Conservation (phyloP, 2,329 filamentous ascomycete species). For the Colletotrichum sp. region DNA sequence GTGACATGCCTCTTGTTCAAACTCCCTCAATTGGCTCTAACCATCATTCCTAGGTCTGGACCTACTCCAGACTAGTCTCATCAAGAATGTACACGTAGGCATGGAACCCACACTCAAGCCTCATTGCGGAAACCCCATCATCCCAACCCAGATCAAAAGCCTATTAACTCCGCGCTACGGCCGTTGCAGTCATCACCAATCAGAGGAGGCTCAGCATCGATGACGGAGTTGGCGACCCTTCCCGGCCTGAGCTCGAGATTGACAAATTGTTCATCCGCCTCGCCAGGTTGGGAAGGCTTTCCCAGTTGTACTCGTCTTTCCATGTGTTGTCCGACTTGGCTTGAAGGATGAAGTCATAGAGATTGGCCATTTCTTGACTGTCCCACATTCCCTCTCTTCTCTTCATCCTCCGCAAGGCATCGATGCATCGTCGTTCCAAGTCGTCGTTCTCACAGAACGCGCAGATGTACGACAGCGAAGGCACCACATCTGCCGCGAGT, state of each 20-base stretch:
- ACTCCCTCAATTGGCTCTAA: not conserved
- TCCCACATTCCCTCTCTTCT: slow-evolving; percentile 23
- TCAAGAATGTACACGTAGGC: not conserved
- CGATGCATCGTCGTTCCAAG: slow-evolving; percentile 12
- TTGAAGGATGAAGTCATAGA: not conserved
- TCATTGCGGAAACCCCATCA: not conserved
- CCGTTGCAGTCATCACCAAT: not conserved
- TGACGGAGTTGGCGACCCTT: not conserved
- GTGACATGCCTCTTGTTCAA: not conserved
- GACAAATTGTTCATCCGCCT: slow-evolving; percentile 1
- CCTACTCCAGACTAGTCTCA: not conserved
- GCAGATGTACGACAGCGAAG: slow-evolving; percentile 13
- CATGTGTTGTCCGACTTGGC: slow-evolving; percentile 2
- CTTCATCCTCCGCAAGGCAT: slow-evolving; percentile 8
- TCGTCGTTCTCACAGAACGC: slow-evolving; percentile 16
- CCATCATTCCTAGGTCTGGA: not conserved
- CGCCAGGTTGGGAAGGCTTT: not conserved
- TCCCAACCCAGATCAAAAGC: not conserved
- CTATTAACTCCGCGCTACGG: not conserved
- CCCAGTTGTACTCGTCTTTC: slow-evolving; percentile 17
- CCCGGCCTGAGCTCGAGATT: not conserved
- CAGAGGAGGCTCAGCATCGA: not conserved
- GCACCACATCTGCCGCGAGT: slow-evolving; percentile 7
- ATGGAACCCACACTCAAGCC: not conserved
- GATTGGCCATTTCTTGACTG: slow-evolving; percentile 16